Conservation (phyloP, 2,329 filamentous ascomycete genomes). For the Dothidotthia symphoricarpi region DNA sequence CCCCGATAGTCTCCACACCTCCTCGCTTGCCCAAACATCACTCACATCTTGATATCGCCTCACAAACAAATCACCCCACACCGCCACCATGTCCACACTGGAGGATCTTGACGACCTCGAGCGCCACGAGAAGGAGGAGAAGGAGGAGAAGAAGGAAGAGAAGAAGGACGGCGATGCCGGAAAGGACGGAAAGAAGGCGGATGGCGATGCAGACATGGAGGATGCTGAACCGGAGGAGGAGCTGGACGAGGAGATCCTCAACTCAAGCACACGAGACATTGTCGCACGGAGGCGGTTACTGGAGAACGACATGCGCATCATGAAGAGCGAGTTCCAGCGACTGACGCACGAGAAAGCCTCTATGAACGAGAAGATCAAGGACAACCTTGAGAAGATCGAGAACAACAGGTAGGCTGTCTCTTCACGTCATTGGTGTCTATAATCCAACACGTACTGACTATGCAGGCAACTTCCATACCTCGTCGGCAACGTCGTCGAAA, state of each 20-base stretch:
- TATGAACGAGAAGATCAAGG: slow-evolving; percentile 99
- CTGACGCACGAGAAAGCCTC: slow-evolving; percentile 91
- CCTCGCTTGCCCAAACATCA: background rate
- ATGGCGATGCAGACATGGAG: slow-evolving; percentile 87
- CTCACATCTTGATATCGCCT: background rate
- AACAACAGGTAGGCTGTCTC: slow-evolving; percentile 76
- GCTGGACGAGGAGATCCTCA: slow-evolving; percentile 89
- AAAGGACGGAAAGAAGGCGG: slow-evolving; percentile 57
- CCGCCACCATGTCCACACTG: slow-evolving; percentile 73
- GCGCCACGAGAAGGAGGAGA: slow-evolving; percentile 72
- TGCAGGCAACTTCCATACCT: slow-evolving; percentile 92
- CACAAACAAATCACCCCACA: slow-evolving; percentile 10
- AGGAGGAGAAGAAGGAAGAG: slow-evolving; percentile 63
- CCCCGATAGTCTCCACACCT: slow-evolving; percentile 1
- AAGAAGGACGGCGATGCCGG: slow-evolving; percentile 54
- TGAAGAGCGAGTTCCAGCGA: slow-evolving; percentile 95
- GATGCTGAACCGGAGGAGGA: slow-evolving; percentile 68
- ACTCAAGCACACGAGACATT: slow-evolving; percentile 91
- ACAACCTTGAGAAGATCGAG: slow-evolving; percentile 97
- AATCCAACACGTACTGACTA: slow-evolving; percentile 7
- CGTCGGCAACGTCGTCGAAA: slow-evolving; percentile 96
- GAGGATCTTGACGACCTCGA: slow-evolving; percentile 90
- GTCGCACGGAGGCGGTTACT: slow-evolving; percentile 84
- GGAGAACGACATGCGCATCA: slow-evolving; percentile 97
- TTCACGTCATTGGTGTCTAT: slow-evolving; percentile 2